Base-by-base conservation (phyloP, 768 basidiomycete genomes). In the Cubamyces sp. region DNA sequence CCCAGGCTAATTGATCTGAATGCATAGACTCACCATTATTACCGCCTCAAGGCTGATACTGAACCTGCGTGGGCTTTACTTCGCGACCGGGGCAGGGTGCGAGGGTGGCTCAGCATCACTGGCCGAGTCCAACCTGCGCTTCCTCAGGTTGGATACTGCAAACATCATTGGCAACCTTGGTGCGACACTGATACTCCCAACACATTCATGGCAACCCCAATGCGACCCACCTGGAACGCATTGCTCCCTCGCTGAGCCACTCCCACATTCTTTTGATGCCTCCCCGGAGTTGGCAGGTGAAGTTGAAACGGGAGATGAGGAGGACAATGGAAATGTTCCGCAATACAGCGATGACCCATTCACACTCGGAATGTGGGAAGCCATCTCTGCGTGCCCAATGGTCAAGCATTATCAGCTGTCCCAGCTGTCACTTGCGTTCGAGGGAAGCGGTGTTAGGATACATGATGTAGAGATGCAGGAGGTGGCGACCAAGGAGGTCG, bases 51-150 rank as follows among this genome's bases (percentile, higher is more conserved):
- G 51, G 15, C 49, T 60, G 45, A 60, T 60, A 25, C 51, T 60
- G 19, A 45, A 53, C 14, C 59, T 60, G 8, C 59, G 59, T 16
- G 52, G 52, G 18, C 30, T 60, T 23, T 60, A 60, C 45, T 60
- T 54, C 45, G 43, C 52, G 1, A 45, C 25, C 11, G 11, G 19
- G 3, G 34, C 16, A 12, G 56, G 11, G 4, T 16, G 21, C 37
- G 49, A 51, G 3, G 19, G 5, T 8, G 28, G 30, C 34, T 34
- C 34, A 18, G 34, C 57, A n/a, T 18, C 49, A 41, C 48, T 45
- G 8, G 49, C 37, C 42, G 12, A 43, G 15, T 59, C 57, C 19
- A 42, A 59, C 49, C 41, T 59, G 18, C 28, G 37, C 28, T 59
- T 59, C 49, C 28, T 51, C 5, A 41, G 57, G 11, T 11, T 59